These are phyloP conservation scores for Collybiopsis confluens DNA, from an alignment of 768 basidiomycete species.

Conservation along the genomic window DNA sequence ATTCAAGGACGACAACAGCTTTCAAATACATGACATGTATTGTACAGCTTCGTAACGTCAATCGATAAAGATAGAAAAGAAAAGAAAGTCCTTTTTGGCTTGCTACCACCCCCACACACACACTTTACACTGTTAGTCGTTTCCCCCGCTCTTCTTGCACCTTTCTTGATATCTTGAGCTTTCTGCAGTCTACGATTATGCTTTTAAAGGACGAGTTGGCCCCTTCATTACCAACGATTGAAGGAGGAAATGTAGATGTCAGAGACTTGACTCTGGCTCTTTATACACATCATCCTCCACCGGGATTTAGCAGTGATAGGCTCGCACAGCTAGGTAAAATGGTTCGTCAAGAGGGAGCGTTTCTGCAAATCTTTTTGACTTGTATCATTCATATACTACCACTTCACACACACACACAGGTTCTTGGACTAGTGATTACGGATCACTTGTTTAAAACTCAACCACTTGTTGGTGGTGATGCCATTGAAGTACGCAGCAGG, in stretches of 20 bases:
- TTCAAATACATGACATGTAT: background rate
- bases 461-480: background rate
- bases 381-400: no score
- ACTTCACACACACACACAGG: no score
- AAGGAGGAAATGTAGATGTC: background rate
- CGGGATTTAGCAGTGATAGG: background rate
- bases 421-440: background rate
- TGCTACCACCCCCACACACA: no score
- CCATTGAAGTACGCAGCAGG: background rate
- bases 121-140: no score
- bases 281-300: background rate
- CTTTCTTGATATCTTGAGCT: no score
- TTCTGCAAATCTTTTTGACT: no score
- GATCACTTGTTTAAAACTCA: background rate
- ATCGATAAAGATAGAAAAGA: no score
- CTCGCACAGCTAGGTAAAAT: background rate
- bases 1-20: background rate
- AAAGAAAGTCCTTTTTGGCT: no score
- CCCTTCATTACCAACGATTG: background rate
- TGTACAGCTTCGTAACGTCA: no score
- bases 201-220: no score
- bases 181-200: no score
- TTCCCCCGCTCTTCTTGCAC: no score
- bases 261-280: background rate
- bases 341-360: background rate